Percentiles rank a stretch among this genome's conserved stretches.
Evolutionary conservation across 441 rosid species (phyloP).

Genomic region (Bocquillonia castaneifolia): DNA sequence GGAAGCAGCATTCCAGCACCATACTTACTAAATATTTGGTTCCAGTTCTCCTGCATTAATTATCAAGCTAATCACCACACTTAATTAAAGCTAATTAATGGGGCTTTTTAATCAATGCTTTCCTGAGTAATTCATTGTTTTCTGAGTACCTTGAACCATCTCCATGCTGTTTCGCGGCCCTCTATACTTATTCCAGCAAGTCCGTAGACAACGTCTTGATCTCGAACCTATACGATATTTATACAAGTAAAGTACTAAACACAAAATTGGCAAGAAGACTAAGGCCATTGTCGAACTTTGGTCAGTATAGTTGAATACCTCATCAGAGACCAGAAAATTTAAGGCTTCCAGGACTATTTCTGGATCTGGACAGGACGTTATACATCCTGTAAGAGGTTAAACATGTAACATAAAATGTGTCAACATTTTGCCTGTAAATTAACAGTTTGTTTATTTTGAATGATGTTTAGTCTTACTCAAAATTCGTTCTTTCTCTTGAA

Average conservation of each 20-base stretch:
- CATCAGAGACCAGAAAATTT: slow-evolving; percentile 33
- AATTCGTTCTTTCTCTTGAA: slow-evolving; percentile 40
- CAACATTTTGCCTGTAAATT: background rate
- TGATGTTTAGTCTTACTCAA: slow-evolving; percentile 22
- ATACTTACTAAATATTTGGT: slow-evolving; percentile 27
- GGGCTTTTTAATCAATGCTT: background rate
- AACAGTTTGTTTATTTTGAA: background rate
- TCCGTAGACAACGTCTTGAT: slow-evolving; percentile 33
- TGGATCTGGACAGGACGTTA: slow-evolving; percentile 32
- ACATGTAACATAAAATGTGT: background rate
- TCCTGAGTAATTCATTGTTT: background rate
- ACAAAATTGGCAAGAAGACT: background rate
- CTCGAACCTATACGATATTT: slow-evolving; percentile 27
- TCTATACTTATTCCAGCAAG: slow-evolving; percentile 32
- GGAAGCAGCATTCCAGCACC: slow-evolving; percentile 31
- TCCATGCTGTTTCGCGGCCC: slow-evolving; percentile 37
- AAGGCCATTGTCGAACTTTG: background rate
- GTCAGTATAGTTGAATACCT: slow-evolving; percentile 21
- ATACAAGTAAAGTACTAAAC: background rate
- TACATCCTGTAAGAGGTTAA: slow-evolving; percentile 23
- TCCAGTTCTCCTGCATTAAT: slow-evolving; percentile 33
- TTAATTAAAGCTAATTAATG: too few species aligned
- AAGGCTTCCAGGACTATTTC: slow-evolving; percentile 27
- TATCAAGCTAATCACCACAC: too few species aligned
- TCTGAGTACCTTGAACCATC: slow-evolving; percentile 35